Evolutionary conservation across 2,329 filamentous ascomycete species (phyloP).

Genomic region (Setomelanomma holmii): DNA sequence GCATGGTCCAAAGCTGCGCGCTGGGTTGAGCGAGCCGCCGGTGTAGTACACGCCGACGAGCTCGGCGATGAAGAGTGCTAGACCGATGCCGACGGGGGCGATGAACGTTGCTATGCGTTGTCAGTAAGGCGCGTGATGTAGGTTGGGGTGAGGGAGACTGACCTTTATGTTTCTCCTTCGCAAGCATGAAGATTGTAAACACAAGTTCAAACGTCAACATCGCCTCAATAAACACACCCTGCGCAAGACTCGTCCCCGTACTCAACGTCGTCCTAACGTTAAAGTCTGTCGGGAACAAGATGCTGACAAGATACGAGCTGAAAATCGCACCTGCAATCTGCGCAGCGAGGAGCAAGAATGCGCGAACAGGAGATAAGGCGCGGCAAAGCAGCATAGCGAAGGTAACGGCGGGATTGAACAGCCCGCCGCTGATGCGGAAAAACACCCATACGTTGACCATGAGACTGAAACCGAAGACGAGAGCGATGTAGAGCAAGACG

Average conservation of each 20-base stretch:
- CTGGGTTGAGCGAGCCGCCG: slow-evolving; percentile 55
- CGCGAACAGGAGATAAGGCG: slow-evolving; percentile 52
- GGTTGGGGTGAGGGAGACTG: neutral
- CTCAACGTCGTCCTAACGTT: slow-evolving; percentile 56
- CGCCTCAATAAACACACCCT: slow-evolving; percentile 55
- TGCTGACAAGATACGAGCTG: slow-evolving; percentile 53
- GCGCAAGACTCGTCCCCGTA: slow-evolving; percentile 49
- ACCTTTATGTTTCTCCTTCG: slow-evolving; percentile 72
- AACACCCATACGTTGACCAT: slow-evolving; percentile 52
- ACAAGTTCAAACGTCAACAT: slow-evolving; percentile 46
- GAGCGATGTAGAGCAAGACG: slow-evolving; percentile 49
- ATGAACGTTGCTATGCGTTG: slow-evolving; percentile 64
- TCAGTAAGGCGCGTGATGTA: slow-evolving; percentile 1
- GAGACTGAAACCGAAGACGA: slow-evolving; percentile 46
- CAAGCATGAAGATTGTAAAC: slow-evolving; percentile 63
- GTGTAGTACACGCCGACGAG: slow-evolving; percentile 59
- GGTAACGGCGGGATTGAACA: slow-evolving; percentile 43
- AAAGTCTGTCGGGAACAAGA: slow-evolving; percentile 55
- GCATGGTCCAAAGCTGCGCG: slow-evolving; percentile 56
- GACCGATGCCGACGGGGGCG: slow-evolving; percentile 74
- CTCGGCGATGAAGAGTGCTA: slow-evolving; percentile 71
- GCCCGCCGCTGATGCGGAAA: slow-evolving; percentile 45
- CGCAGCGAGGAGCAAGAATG: slow-evolving; percentile 52
- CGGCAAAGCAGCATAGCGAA: slow-evolving; percentile 48
- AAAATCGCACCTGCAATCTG: slow-evolving; percentile 56